Percentiles rank a stretch among this genome's conserved stretches.
Evolutionary conservation across 257 asterid genomes (phyloP).

Genomic region (Marsdenia floribunda): DNA sequence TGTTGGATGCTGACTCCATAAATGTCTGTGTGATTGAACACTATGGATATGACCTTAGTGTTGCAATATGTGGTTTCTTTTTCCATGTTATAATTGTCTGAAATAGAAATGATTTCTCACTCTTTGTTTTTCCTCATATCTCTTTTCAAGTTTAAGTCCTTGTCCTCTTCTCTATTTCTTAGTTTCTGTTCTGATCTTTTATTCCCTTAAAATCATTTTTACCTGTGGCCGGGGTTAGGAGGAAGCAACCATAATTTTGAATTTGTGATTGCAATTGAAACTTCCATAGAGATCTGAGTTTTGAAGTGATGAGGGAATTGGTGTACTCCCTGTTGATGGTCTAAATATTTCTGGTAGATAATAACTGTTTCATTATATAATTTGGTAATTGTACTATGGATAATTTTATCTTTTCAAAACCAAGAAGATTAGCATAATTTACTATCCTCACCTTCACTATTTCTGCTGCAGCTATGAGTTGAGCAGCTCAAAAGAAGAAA

Average conservation of each 20-base stretch:
- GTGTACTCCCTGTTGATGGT: neutral
- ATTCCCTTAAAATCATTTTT: neutral
- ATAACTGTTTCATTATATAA: neutral
- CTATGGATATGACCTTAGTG: neutral
- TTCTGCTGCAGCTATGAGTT: conserved; percentile 67
- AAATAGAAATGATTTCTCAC: neutral
- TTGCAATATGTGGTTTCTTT: conserved; percentile 3
- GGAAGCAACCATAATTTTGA: neutral
- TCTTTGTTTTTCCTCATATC: neutral
- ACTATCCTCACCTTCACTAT: neutral
- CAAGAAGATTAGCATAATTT: neutral
- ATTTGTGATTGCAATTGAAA: neutral
- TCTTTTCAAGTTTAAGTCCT: neutral
- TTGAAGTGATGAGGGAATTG: neutral
- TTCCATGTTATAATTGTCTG: neutral
- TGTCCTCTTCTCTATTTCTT: neutral
- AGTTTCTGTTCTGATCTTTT: neutral
- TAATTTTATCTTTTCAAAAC: neutral
- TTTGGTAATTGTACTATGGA: neutral
- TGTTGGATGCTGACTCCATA: neutral
- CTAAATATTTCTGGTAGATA: neutral
- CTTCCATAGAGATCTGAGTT: neutral
- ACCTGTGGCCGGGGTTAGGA: too few relatives aligned
- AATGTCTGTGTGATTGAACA: neutral
- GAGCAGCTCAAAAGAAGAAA: conserved; percentile 67